Conservation (phyloP, 139 green algal species). For the Parachlorella kessleri region DNA sequence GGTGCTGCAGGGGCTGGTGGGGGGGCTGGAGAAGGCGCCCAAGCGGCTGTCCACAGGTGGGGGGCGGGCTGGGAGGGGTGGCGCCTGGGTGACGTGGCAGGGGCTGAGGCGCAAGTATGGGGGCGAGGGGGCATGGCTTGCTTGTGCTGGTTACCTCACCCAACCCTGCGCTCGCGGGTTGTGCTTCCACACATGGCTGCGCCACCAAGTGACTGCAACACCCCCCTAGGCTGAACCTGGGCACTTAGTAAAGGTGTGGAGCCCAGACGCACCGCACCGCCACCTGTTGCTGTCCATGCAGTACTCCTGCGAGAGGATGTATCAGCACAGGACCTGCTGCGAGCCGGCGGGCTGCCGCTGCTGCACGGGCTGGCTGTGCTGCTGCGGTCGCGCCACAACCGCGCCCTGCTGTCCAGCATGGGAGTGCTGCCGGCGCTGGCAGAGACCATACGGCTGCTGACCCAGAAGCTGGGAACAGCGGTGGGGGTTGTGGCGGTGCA, state of each 20-base stretch:
- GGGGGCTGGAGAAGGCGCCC: conserved; percentile 16
- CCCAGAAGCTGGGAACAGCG: conserved; percentile 16
- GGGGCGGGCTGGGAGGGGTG: too few species aligned
- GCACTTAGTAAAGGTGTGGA: too few species aligned
- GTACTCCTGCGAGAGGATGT: background rate
- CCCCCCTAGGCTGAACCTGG: too few species aligned
- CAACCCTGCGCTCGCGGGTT: background rate
- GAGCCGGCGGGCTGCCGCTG: conserved; percentile 8
- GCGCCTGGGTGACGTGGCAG: background rate
- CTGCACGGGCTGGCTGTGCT: conserved; percentile 36
- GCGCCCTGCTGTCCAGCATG: conserved; percentile 20
- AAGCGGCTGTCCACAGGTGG: background rate
- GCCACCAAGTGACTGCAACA: background rate
- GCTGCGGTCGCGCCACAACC: conserved; percentile 37
- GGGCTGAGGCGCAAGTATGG: background rate
- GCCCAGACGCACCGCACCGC: too few species aligned
- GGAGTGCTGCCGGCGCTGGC: conserved; percentile 33
- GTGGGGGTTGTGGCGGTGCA: conserved; percentile 10
- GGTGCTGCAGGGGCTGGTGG: conserved; percentile 18
- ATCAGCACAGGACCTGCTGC: conserved; percentile 2
- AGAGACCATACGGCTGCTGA: conserved; percentile 5
- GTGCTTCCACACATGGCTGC: background rate
- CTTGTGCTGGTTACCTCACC: background rate
- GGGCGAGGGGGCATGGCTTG: background rate
- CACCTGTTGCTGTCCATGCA: too few species aligned